A percentile compares a stretch with the other conserved stretches of the same genome.
Conservation (phyloP, 345 rosid genomes). For the Passiflora organensis region DNA sequence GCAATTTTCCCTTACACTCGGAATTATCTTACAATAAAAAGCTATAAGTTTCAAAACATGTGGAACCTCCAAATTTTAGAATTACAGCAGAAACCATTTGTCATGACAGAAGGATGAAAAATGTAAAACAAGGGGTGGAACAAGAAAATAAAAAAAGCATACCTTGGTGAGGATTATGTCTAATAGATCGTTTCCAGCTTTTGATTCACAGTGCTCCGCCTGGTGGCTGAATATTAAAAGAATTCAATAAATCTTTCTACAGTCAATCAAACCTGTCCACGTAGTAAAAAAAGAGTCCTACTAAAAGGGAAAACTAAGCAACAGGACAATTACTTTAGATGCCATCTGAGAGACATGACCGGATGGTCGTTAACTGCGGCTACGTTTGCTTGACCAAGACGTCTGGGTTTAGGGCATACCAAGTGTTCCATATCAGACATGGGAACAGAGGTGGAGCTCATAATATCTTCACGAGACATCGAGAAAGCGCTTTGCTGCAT, state of each 20-base stretch:
- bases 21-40: no score
- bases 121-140: background rate
- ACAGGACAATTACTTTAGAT: slow-evolving; percentile 34
- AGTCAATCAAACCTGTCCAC: background rate
- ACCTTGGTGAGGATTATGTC: slow-evolving; percentile 80
- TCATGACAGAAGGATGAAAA: background rate
- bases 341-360: slow-evolving; percentile 51
- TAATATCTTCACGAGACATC: slow-evolving; percentile 44
- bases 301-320: background rate
- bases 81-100: background rate
- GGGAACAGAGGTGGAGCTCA: slow-evolving; percentile 27
- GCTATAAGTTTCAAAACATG: no score
- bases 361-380: slow-evolving; percentile 40
- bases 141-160: background rate
- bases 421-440: slow-evolving; percentile 41
- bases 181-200: slow-evolving; percentile 55
- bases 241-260: background rate
- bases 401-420: slow-evolving; percentile 76
- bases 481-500: slow-evolving; percentile 45
- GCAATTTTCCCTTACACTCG: no score
- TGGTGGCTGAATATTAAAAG: slow-evolving; percentile 51
- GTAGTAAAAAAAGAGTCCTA: background rate
- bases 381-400: slow-evolving; percentile 30
- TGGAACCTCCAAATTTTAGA: no score
- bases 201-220: slow-evolving; percentile 53